Evolutionary conservation across 2,329 filamentous ascomycete species (phyloP).

Genomic region (Arthrobotrys sphaeroides): DNA sequence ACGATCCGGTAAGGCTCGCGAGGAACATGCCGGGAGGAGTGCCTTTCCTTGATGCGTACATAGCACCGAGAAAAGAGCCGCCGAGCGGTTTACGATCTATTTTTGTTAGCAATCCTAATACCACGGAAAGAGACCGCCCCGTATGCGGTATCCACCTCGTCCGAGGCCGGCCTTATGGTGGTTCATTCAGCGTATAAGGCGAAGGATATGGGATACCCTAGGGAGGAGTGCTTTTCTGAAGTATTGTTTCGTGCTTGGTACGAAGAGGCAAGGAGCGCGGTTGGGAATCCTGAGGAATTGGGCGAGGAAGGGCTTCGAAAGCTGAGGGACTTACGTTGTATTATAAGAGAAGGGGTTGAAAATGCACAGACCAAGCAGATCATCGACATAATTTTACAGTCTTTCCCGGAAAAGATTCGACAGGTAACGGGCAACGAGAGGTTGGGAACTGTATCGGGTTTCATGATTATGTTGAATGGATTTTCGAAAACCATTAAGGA

Average conservation of each 20-base stretch:
- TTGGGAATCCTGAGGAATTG: background rate
- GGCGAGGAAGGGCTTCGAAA: background rate
- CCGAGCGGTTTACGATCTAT: background rate
- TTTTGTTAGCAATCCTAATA: background rate
- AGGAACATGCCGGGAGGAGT: background rate
- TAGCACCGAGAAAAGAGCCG: background rate
- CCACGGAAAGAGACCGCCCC: background rate
- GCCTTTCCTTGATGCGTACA: background rate
- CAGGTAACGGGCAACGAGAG: background rate
- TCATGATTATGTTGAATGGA: background rate
- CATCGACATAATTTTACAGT: background rate
- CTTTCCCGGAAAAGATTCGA: background rate
- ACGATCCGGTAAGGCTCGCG: background rate
- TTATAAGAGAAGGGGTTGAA: background rate
- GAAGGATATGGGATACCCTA: background rate
- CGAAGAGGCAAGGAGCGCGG: background rate
- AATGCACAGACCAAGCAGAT: background rate
- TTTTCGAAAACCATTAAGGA: background rate
- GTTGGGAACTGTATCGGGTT: background rate
- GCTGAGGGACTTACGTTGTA: background rate
- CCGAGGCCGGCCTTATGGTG: background rate
- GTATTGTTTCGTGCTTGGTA: slow-evolving; percentile 28
- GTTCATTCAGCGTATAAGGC: slow-evolving; percentile 6
- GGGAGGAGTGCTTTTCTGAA: slow-evolving; percentile 2
- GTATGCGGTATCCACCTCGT: background rate